phyloP scores from a whole-genome alignment of 345 rosid genomes.

The Toxicodendron radicans region DNA sequence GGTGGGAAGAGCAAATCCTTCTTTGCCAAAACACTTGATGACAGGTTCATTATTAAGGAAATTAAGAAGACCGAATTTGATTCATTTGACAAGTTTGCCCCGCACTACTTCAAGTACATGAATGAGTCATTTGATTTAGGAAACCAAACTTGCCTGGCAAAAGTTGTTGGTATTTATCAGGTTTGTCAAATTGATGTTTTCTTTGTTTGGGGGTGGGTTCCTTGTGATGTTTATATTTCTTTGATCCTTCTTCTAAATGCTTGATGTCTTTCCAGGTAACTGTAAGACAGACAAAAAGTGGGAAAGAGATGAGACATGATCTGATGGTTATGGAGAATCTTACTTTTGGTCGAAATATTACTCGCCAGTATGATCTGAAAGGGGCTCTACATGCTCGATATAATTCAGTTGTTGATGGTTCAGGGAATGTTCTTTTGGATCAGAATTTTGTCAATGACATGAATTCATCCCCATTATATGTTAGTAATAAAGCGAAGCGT shows the following conservation, averaged over 20 bases:
- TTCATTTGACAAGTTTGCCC: conserved; percentile 83
- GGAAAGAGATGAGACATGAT: conserved; percentile 83
- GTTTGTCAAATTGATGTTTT: conserved; percentile 33
- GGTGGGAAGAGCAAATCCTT: conserved; percentile 95
- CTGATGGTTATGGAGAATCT: conserved; percentile 99
- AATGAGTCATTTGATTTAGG: conserved; percentile 62
- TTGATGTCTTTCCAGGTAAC: conserved; percentile 58
- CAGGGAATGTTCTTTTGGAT: conserved; percentile 82
- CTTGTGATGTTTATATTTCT: background rate
- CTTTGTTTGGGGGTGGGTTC: background rate
- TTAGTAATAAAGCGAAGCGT: conserved; percentile 74
- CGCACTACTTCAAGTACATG: conserved; percentile 83
- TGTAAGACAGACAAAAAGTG: conserved; percentile 67
- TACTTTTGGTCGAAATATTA: conserved; percentile 60
- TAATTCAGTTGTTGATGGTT: conserved; percentile 50
- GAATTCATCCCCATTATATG: conserved; percentile 86
- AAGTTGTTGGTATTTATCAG: conserved; percentile 96
- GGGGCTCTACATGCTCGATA: conserved; percentile 85
- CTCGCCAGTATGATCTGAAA: conserved; percentile 92
- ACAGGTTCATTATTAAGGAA: conserved; percentile 88
- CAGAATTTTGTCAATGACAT: conserved; percentile 94
- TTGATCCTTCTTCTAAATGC: background rate
- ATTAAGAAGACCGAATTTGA: conserved; percentile 90
- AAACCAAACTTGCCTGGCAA: conserved; percentile 94
- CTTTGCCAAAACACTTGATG: conserved; percentile 88